A percentile compares a stretch with the other conserved stretches of the same genome.
Conservation (phyloP, 768 basidiomycete genomes). For the Cyathus striatus region DNA sequence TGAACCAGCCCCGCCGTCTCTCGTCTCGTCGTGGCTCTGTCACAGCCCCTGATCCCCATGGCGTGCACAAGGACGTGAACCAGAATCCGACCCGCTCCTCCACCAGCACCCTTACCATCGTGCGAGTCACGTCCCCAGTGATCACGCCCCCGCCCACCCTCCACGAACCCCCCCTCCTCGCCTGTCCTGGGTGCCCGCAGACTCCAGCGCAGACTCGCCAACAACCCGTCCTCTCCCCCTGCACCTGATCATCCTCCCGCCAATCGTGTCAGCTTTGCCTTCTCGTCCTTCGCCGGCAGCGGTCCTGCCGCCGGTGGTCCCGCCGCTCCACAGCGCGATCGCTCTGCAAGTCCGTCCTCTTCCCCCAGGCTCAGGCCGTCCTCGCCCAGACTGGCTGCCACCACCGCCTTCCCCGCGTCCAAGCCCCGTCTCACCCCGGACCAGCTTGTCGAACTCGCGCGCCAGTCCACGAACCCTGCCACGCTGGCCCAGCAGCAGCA, state of each 20-base stretch:
- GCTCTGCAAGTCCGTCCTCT: slow-evolving; percentile 23
- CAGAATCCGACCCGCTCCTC: slow-evolving; percentile 48
- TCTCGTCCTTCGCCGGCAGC: slow-evolving; percentile 50
- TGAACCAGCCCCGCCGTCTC: slow-evolving; percentile 22
- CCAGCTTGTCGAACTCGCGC: slow-evolving; percentile 71
- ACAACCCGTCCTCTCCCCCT: slow-evolving; percentile 14
- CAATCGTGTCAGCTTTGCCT: slow-evolving; percentile 46
- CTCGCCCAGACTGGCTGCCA: slow-evolving; percentile 34
- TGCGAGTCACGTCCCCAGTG: slow-evolving; percentile 43
- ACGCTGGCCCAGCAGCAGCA: slow-evolving; percentile 9
- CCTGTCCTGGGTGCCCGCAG: slow-evolving; percentile 18
- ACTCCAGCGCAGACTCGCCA: slow-evolving; percentile 15
- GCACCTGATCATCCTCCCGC: slow-evolving; percentile 15
- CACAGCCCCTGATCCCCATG: slow-evolving; percentile 66
- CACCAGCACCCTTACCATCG: slow-evolving; percentile 68
- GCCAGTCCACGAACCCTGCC: slow-evolving; percentile 45
- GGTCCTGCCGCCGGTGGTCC: slow-evolving; percentile 16
- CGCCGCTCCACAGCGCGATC: slow-evolving; percentile 17
- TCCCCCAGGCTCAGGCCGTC: slow-evolving; percentile 45
- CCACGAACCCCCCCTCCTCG: slow-evolving; percentile 28
- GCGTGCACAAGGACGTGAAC: slow-evolving; percentile 46
- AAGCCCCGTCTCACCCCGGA: slow-evolving; percentile 63
- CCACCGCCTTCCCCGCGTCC: slow-evolving; percentile 24
- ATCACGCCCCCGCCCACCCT: slow-evolving; percentile 20
- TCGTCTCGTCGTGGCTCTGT: slow-evolving; percentile 62